Conservation (phyloP, 2,329 filamentous ascomycete genomes). For the Calonectria multiphialidica region DNA sequence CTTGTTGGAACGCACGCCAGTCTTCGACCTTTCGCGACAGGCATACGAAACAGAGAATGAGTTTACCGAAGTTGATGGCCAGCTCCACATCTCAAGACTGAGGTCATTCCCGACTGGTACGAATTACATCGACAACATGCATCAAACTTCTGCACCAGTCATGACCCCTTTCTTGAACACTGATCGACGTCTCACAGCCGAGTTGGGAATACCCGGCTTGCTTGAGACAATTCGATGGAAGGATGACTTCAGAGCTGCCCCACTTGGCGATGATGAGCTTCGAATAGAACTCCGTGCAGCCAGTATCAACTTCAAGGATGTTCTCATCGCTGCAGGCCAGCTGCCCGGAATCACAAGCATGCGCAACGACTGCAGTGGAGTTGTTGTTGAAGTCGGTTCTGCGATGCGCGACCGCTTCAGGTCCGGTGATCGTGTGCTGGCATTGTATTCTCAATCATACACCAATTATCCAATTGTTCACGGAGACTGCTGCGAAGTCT, state of each 20-base stretch:
- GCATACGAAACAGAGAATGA: not conserved
- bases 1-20: not conserved
- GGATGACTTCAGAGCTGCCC: not conserved
- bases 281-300: not conserved
- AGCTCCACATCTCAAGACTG: not conserved
- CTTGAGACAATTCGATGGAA: not conserved
- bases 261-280: not conserved
- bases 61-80: not conserved
- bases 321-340: not conserved
- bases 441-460: not conserved
- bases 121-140: not conserved
- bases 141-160: not conserved
- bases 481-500: not conserved
- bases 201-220: not conserved
- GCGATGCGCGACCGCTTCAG: not conserved
- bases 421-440: not conserved
- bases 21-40: not conserved
- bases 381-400: not conserved
- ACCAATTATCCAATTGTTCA: not conserved
- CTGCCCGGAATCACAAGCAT: not conserved
- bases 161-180: not conserved
- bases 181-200: not conserved
- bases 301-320: not conserved
- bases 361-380: not conserved
- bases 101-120: not conserved